Conservation (phyloP, 2,329 filamentous ascomycete genomes). For the Cladosporium sp. region DNA sequence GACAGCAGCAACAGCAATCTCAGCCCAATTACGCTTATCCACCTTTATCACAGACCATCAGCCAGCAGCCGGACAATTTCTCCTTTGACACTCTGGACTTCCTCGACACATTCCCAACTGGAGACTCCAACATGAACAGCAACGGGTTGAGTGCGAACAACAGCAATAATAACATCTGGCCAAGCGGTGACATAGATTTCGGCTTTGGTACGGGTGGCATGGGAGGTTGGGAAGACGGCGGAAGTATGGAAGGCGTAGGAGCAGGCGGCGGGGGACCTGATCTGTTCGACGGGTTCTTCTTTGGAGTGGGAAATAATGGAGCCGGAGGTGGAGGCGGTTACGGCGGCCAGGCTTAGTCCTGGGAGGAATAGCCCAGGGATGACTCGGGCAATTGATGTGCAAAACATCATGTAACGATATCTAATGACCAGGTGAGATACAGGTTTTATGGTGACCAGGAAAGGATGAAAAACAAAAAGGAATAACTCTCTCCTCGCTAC, state of each 20-base stretch:
- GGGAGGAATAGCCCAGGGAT: background rate
- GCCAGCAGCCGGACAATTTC: conserved; percentile 15
- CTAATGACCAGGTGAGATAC: background rate
- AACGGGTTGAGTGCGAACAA: background rate
- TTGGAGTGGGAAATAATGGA: conserved; percentile 46
- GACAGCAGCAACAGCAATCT: conserved; percentile 2
- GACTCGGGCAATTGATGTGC: background rate
- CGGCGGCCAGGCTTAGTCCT: background rate
- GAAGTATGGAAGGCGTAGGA: conserved; percentile 8
- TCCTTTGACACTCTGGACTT: conserved; percentile 50
- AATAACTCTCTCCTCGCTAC: background rate
- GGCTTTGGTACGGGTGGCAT: conserved; percentile 26
- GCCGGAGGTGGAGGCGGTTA: conserved; percentile 29
- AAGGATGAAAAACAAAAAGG: background rate
- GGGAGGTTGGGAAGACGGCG: conserved; percentile 50
- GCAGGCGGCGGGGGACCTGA: conserved; percentile 37
- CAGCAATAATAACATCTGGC: conserved; percentile 4
- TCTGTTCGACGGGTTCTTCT: conserved; percentile 68
- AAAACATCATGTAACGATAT: background rate
- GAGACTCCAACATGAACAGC: background rate
- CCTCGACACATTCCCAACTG: conserved; percentile 46
- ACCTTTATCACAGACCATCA: conserved; percentile 15
- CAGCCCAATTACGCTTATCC: background rate
- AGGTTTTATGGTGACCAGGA: background rate
- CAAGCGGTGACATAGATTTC: conserved; percentile 7